Percentiles rank a stretch among this genome's conserved stretches.
Evolutionary conservation across 2,329 filamentous ascomycete species (phyloP).

Genomic region (Leptographium procerum): DNA sequence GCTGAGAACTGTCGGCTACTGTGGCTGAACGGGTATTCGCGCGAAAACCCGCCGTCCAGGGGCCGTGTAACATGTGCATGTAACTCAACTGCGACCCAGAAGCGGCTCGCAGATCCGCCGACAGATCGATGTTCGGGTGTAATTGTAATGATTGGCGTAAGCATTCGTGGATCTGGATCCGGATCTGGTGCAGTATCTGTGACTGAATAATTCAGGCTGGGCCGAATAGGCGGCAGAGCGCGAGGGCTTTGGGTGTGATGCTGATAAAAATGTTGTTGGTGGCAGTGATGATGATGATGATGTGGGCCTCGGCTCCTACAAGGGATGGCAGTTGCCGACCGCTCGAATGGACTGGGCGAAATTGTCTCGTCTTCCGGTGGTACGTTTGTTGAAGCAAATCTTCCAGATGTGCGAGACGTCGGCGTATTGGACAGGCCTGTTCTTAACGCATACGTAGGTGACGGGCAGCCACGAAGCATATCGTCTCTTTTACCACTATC

Average conservation of each 20-base stretch:
- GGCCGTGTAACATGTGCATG: conserved; percentile 23
- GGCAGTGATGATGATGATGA: neutral
- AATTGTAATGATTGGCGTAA: conserved; percentile 11
- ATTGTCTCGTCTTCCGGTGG: neutral
- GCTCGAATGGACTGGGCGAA: neutral
- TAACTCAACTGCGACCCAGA: conserved; percentile 35
- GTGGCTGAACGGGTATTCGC: neutral
- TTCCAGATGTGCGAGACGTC: neutral
- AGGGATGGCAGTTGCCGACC: conserved; percentile 3
- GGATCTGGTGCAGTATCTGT: neutral
- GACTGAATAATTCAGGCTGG: neutral
- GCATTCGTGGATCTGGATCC: conserved; percentile 6
- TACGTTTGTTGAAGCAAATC: neutral
- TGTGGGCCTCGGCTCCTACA: neutral
- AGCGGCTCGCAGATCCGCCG: conserved; percentile 3
- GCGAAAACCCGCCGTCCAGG: neutral
- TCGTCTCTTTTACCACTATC: neutral
- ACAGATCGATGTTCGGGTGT: conserved; percentile 11
- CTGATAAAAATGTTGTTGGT: neutral
- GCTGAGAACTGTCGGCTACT: conserved; percentile 1
- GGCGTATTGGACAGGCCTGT: neutral
- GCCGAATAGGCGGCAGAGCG: neutral
- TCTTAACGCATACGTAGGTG: neutral
- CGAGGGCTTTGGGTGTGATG: neutral
- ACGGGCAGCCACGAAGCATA: neutral